These are phyloP conservation scores for Leccinellum rugosiceps DNA, from an alignment of 768 basidiomycete genomes.

Conservation along the genomic window DNA sequence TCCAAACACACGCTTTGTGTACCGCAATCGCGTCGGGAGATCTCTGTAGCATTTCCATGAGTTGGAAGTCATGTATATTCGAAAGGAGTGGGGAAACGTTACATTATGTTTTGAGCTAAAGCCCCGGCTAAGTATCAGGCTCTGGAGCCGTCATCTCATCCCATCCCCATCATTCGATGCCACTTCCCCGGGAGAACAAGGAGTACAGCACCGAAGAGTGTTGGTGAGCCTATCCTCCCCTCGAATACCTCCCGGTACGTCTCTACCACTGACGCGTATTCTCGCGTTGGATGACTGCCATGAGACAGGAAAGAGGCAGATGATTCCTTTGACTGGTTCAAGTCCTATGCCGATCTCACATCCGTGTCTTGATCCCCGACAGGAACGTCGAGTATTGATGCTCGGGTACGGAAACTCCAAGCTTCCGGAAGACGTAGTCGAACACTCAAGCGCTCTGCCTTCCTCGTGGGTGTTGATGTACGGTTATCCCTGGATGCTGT, in stretches of 20 bases:
- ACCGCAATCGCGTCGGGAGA: too few species aligned
- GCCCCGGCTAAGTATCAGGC: too few species aligned
- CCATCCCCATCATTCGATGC: conserved; percentile 24
- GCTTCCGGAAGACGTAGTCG: conserved; percentile 67
- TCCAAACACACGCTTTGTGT: too few species aligned
- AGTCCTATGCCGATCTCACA: conserved; percentile 71
- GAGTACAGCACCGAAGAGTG: conserved; percentile 67
- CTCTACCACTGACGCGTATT: background rate
- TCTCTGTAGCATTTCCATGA: too few species aligned
- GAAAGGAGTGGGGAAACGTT: too few species aligned
- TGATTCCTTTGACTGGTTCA: conserved; percentile 84
- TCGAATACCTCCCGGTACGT: conserved; percentile 41
- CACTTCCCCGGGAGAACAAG: conserved; percentile 61
- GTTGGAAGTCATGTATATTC: too few species aligned
- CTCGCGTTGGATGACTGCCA: background rate
- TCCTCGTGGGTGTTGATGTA: conserved; percentile 1
- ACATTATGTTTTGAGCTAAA: too few species aligned
- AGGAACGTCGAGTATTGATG: conserved; percentile 66
- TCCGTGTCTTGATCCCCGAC: conserved; percentile 61
- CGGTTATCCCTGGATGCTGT: too few species aligned
- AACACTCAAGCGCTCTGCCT: background rate
- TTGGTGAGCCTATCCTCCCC: conserved; percentile 44
- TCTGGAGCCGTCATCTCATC: too few species aligned
- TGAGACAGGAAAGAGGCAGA: conserved; percentile 53
- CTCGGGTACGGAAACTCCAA: conserved; percentile 84